Conservation (phyloP, 805 yeast species). For the Saturnispora hagleri region DNA sequence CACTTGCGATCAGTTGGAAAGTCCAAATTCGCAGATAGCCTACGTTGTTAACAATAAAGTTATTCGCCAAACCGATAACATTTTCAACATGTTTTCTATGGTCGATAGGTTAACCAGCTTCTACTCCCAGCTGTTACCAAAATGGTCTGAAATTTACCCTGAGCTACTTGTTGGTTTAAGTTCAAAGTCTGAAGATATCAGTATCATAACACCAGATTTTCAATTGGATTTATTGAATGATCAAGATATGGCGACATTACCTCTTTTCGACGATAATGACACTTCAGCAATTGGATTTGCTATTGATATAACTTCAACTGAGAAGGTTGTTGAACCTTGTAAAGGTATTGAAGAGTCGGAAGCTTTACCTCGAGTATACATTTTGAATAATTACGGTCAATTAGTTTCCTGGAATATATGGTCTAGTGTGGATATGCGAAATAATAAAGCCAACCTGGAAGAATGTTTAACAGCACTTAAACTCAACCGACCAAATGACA, state of each 20-base stretch:
- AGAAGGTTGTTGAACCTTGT: slow-evolving; percentile 43
- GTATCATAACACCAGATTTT: slow-evolving; percentile 32
- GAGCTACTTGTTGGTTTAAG: slow-evolving; percentile 42
- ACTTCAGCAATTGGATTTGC: slow-evolving; percentile 64
- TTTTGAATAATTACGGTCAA: slow-evolving; percentile 54
- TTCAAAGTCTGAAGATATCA: slow-evolving; percentile 56
- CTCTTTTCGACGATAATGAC: slow-evolving; percentile 61
- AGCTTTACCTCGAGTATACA: slow-evolving; percentile 59
- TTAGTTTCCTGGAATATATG: slow-evolving; percentile 58
- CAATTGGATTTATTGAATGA: slow-evolving; percentile 52
- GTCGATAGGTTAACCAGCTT: slow-evolving; percentile 26
- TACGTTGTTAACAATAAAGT: neutral
- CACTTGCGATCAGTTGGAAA: slow-evolving; percentile 2
- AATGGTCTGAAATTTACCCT: slow-evolving; percentile 32
- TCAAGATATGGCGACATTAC: slow-evolving; percentile 62
- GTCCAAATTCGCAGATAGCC: neutral
- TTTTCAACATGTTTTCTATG: slow-evolving; percentile 7
- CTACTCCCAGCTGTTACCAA: slow-evolving; percentile 33
- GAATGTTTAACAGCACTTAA: slow-evolving; percentile 2
- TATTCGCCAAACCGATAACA: neutral
- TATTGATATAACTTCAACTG: slow-evolving; percentile 44
- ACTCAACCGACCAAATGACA: neutral
- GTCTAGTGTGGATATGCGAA: slow-evolving; percentile 42
- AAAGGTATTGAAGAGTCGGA: slow-evolving; percentile 46
- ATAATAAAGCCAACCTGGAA: slow-evolving; percentile 3